Percentiles rank a stretch among this genome's conserved stretches.
phyloP scores from a whole-genome alignment of 208 protist genomes.

The Plasmodiophora brassicae region DNA sequence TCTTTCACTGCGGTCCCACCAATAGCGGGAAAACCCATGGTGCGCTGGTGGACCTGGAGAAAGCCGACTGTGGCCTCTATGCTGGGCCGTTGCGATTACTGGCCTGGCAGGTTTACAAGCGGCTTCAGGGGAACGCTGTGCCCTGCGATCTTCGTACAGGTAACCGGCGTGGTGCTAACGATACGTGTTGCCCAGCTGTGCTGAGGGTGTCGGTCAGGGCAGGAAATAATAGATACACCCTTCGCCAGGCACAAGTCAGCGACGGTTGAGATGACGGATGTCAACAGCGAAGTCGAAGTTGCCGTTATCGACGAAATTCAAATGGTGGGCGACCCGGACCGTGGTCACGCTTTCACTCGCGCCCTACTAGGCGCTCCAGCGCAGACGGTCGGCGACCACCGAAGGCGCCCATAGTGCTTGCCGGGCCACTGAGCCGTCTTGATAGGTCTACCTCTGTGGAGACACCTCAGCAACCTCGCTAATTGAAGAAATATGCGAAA shows the following conservation, averaged over 20 bases:
- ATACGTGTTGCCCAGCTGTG: too few relatives aligned
- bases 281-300: slow-evolving; percentile 68
- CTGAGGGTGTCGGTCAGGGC: too few relatives aligned
- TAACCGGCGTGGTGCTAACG: not conserved
- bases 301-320: slow-evolving; percentile 68
- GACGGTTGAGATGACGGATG: slow-evolving; percentile 49
- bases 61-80: slow-evolving; percentile 75
- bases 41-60: slow-evolving; percentile 51
- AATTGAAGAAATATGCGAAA: not conserved
- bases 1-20: slow-evolving; percentile 82
- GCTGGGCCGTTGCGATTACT: slow-evolving; percentile 84
- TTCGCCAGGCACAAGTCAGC: not conserved
- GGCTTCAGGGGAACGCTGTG: slow-evolving; percentile 58
- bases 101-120: slow-evolving; percentile 78
- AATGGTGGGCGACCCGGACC: slow-evolving; percentile 76
- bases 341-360: slow-evolving; percentile 87
- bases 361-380: slow-evolving; percentile 79
- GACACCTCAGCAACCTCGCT: slow-evolving; percentile 5
- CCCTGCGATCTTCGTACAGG: slow-evolving; percentile 15
- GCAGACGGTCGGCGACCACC: not conserved
- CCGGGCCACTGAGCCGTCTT: not conserved
- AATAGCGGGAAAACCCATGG: slow-evolving; percentile 87
- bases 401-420: not conserved
- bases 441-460: slow-evolving; percentile 44
- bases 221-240: slow-evolving; percentile 36